These are phyloP conservation scores for Trypanosoma melophagium DNA, from an alignment of 208 protist species.

Conservation along the genomic window DNA sequence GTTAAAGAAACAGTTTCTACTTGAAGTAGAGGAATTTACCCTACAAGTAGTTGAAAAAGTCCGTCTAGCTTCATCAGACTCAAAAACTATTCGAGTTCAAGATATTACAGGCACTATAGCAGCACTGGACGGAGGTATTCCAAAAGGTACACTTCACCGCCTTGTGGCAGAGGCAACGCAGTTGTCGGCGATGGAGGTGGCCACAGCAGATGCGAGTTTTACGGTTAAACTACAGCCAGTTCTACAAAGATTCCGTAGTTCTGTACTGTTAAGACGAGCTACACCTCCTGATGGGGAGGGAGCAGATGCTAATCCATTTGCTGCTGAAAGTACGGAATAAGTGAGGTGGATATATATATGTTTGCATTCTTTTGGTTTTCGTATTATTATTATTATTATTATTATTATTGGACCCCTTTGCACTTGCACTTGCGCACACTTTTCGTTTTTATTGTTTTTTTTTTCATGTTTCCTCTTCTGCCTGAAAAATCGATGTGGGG, in stretches of 20 bases:
- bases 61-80: slow-evolving; percentile 41
- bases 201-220: slow-evolving; percentile 37
- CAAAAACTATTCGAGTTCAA: slow-evolving; percentile 37
- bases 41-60: slow-evolving; percentile 68
- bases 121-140: slow-evolving; percentile 43
- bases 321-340: background rate
- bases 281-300: slow-evolving; percentile 34
- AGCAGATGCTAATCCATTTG: background rate
- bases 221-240: slow-evolving; percentile 49
- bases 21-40: slow-evolving; percentile 78
- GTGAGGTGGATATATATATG: background rate
- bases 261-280: slow-evolving; percentile 58
- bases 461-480: slow-evolving; percentile 3
- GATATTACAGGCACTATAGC: slow-evolving; percentile 47
- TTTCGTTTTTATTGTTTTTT: slow-evolving; percentile 8
- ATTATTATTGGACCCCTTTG: no score
- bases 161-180: slow-evolving; percentile 63
- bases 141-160: slow-evolving; percentile 41
- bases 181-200: slow-evolving; percentile 62
- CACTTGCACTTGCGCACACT: no score
- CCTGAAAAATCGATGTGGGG: background rate
- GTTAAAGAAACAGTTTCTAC: slow-evolving; percentile 65
- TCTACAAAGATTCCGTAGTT: slow-evolving; percentile 54
- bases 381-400: slow-evolving; percentile 1
- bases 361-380: background rate